Conservation (phyloP, 345 rosid species). For the Laguncularia racemosa region DNA sequence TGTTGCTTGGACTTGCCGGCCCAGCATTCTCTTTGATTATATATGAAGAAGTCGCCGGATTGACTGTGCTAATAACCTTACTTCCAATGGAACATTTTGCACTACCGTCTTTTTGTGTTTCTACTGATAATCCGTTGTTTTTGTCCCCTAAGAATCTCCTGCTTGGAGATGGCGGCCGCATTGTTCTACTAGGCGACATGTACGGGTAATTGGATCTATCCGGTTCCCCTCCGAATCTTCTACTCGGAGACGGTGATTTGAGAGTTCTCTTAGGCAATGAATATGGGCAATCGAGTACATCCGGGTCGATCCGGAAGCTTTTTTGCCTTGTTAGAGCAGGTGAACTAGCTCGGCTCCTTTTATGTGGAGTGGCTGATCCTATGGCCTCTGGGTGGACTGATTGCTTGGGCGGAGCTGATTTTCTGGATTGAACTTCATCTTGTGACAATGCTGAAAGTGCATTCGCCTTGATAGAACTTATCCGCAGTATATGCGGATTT, state of each 20-base stretch:
- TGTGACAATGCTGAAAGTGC: constrained; percentile 15
- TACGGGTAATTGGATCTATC: constrained; percentile 7
- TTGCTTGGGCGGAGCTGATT: constrained; percentile 19
- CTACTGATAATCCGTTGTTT: constrained; percentile 15
- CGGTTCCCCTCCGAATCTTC: constrained; percentile 44
- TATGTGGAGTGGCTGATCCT: constrained; percentile 24
- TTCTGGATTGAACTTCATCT: constrained; percentile 10
- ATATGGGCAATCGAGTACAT: constrained; percentile 7
- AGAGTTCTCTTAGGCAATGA: constrained; percentile 1
- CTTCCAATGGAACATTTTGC: no score
- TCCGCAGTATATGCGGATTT: constrained; percentile 59
- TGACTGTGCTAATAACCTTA: neutral
- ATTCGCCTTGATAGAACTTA: constrained; percentile 50
- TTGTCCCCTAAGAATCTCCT: constrained; percentile 30
- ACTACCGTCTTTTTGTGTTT: neutral
- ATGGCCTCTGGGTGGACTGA: constrained; percentile 14
- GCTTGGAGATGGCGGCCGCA: constrained; percentile 6
- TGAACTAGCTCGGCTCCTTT: constrained; percentile 55
- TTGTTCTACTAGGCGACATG: neutral
- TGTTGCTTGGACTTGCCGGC: constrained; percentile 20
- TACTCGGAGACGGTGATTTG: constrained; percentile 17
- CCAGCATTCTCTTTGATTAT: constrained; percentile 26
- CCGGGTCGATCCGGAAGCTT: constrained; percentile 53
- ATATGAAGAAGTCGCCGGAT: constrained; percentile 16
- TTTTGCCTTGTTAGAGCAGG: constrained; percentile 57